Percentiles rank a stretch among this genome's conserved stretches.
phyloP scores from a whole-genome alignment of 805 yeast species.

The Ogataea naganishii region DNA sequence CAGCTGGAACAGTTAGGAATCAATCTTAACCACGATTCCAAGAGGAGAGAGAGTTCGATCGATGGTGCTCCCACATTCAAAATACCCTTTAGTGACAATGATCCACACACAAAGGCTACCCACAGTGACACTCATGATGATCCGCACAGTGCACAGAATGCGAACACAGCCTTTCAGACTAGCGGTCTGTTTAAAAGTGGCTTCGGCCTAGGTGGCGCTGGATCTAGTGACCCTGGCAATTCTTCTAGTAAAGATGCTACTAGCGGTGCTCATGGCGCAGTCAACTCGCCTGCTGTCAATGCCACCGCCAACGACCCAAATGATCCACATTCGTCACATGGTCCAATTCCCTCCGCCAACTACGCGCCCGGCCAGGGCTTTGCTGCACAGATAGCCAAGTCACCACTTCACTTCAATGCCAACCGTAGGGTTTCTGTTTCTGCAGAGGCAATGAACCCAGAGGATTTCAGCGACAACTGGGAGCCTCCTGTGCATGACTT shows the following conservation, averaged over 20 bases:
- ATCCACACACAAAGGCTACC: conserved; percentile 44
- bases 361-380: conserved; percentile 14
- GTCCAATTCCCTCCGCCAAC: background rate
- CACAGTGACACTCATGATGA: conserved; percentile 20
- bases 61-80: conserved; percentile 33
- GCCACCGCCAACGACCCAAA: conserved; percentile 4
- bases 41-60: conserved; percentile 18
- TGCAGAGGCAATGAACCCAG: conserved; percentile 81
- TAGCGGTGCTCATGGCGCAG: too few species aligned
- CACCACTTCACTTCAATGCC: conserved; percentile 62
- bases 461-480: conserved; percentile 63
- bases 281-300: conserved; percentile 16
- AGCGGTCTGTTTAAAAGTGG: conserved; percentile 16
- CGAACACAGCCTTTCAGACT: conserved; percentile 7
- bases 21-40: conserved; percentile 14
- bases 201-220: conserved; percentile 15
- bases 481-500: conserved; percentile 62
- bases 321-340: conserved; percentile 1
- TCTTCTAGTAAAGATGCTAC: too few species aligned
- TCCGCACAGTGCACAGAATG: conserved; percentile 4
- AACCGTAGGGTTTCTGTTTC: conserved; percentile 84
- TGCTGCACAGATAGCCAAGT: conserved; percentile 22
- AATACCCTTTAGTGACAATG: conserved; percentile 55
- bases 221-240: conserved; percentile 10
- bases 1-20: conserved; percentile 40